Conservation (phyloP, 371 early-diverging fungal genomes). For the Mucor mucedo region DNA sequence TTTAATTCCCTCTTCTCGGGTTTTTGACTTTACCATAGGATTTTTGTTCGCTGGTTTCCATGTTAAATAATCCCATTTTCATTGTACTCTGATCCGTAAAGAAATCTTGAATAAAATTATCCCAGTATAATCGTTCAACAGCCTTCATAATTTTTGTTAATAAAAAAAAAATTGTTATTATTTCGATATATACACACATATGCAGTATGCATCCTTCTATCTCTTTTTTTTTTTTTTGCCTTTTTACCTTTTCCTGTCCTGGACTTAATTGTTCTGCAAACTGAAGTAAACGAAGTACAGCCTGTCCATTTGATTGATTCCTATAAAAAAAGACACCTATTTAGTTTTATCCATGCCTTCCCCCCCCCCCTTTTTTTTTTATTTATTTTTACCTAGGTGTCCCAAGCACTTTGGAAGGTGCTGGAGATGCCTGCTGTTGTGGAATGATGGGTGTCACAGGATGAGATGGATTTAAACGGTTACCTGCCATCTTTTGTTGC, state of each 20-base stretch:
- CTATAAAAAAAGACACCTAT: neutral
- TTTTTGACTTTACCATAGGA: conserved; percentile 30
- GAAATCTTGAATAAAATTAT: conserved; percentile 41
- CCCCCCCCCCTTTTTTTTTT: neutral
- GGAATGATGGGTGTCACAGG: conserved; percentile 39
- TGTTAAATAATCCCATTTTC: conserved; percentile 38
- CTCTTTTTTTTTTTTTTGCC: too few relatives aligned
- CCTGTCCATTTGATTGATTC: conserved; percentile 37
- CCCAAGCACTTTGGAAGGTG: conserved; percentile 6
- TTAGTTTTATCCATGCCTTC: neutral
- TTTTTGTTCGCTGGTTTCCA: conserved; percentile 25
- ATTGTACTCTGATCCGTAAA: conserved; percentile 34
- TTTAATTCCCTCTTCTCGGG: neutral
- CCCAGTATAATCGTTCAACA: conserved; percentile 40
- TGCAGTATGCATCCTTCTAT: too few relatives aligned
- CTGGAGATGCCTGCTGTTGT: conserved; percentile 26
- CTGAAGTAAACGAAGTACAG: conserved; percentile 48
- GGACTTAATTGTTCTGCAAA: conserved; percentile 51
- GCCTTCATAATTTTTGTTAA: conserved; percentile 17
- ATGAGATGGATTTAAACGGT: conserved; percentile 4
- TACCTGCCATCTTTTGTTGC: conserved; percentile 7
- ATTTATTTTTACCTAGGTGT: conserved; percentile 5
- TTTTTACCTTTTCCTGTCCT: conserved; percentile 33
- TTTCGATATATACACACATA: too few relatives aligned
- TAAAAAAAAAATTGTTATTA: neutral